Percentiles rank a stretch among this genome's conserved stretches.
Conservation (phyloP, 306 rosid species). For the Cucurbita maxima region DNA sequence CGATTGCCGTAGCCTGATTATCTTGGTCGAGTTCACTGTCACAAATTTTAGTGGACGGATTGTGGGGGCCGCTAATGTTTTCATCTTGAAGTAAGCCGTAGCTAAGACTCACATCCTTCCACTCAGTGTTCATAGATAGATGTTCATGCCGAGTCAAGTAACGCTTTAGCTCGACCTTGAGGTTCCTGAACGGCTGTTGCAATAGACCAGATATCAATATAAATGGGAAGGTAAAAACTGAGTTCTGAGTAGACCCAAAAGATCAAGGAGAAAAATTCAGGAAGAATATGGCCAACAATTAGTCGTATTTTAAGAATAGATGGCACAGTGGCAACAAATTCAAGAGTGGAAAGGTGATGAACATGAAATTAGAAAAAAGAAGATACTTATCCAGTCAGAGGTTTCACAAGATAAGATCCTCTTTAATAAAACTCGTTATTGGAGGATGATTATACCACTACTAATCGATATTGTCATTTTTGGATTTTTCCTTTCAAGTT, state of each 20-base stretch:
- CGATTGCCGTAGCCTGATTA: not conserved
- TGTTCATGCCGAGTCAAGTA: slow-evolving; percentile 14
- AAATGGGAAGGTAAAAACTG: not conserved
- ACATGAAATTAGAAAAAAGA: not conserved
- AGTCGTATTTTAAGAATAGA: not conserved
- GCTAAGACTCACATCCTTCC: slow-evolving; percentile 12
- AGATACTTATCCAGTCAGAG: not conserved
- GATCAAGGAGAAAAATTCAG: not conserved
- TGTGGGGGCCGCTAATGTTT: not conserved
- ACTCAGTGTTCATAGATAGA: slow-evolving; percentile 4
- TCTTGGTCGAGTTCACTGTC: not conserved
- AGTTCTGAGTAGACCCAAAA: not conserved
- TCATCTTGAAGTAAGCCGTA: slow-evolving; percentile 3
- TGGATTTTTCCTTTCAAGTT: too few species aligned
- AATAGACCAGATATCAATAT: not conserved
- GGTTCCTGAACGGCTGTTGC: slow-evolving; percentile 12
- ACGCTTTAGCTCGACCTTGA: slow-evolving; percentile 13
- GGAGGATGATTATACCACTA: not conserved
- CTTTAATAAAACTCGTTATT: not conserved
- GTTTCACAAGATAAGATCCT: not conserved
- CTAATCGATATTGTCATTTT: too few species aligned
- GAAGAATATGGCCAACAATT: not conserved
- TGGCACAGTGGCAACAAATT: not conserved
- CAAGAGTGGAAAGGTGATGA: not conserved
- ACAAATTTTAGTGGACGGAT: not conserved